Conservation (phyloP, 2,329 filamentous ascomycete species). For the Nigrograna mackinnonii region DNA sequence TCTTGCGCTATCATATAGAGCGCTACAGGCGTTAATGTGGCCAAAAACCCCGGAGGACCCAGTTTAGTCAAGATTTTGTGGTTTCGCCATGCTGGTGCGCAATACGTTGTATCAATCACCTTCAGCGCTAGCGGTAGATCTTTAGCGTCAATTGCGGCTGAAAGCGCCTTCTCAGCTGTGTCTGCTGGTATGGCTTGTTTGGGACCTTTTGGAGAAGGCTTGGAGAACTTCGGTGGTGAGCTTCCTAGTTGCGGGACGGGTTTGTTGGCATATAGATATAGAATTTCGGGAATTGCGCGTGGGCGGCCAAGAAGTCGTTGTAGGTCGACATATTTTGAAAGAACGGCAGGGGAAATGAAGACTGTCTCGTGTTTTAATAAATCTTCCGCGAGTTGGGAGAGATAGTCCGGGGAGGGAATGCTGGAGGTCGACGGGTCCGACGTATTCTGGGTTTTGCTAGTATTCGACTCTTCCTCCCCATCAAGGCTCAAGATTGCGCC, state of each 20-base stretch:
- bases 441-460: constrained; percentile 11
- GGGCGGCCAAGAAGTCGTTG: constrained; percentile 75
- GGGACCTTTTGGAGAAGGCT: constrained; percentile 68
- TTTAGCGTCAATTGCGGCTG: constrained; percentile 77
- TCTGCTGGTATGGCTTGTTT: constrained; percentile 72
- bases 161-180: constrained; percentile 73
- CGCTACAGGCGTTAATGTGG: constrained; percentile 65
- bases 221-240: constrained; percentile 44
- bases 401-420: constrained; percentile 35
- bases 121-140: constrained; percentile 78
- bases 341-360: constrained; percentile 74
- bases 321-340: constrained; percentile 75
- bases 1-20: constrained; percentile 73
- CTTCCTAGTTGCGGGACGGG: constrained; percentile 67
- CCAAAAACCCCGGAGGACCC: constrained; percentile 61
- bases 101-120: constrained; percentile 72
- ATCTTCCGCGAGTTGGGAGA: constrained; percentile 64
- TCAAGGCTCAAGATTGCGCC: constrained; percentile 36
- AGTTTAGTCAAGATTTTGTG: constrained; percentile 69
- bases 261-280: constrained; percentile 84
- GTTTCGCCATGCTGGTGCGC: constrained; percentile 66
- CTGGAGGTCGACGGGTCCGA: constrained; percentile 17
- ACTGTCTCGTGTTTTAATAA: constrained; percentile 76
- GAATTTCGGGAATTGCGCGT: constrained; percentile 76
- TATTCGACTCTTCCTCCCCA: constrained; percentile 14